Conservation (phyloP, 495 filamentous ascomycete species). For the Talaromyces borbonicus region DNA sequence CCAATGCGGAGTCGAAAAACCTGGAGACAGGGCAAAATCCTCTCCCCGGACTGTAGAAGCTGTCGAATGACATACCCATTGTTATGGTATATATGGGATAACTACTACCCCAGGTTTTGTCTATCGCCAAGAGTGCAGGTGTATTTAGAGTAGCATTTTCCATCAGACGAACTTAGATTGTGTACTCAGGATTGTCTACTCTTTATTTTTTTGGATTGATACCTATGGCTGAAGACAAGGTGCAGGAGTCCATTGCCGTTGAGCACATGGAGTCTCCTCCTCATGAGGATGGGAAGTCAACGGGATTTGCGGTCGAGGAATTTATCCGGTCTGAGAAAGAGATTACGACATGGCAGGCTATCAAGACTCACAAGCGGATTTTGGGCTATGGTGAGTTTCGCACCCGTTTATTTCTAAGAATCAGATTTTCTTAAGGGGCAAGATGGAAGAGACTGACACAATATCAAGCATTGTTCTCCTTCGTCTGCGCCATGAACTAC, state of each 20-base stretch:
- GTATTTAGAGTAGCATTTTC: neutral
- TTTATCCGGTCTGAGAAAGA: neutral
- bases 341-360: neutral
- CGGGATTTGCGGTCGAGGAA: neutral
- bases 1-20: neutral
- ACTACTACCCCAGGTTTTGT: neutral
- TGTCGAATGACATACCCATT: neutral
- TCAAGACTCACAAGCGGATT: neutral
- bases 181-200: too few relatives aligned
- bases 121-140: neutral
- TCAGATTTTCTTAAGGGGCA: neutral
- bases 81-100: neutral
- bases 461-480: neutral
- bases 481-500: neutral
- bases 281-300: neutral
- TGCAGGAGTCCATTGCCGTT: neutral
- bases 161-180: too few relatives aligned
- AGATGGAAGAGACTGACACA: neutral
- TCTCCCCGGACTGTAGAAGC: neutral
- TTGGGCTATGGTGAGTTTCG: neutral
- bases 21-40: neutral
- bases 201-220: neutral
- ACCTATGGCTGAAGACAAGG: neutral
- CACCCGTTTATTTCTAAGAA: too few relatives aligned
- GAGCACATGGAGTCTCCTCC: neutral